These are phyloP conservation scores for Ampelocalamus luodianensis DNA, from an alignment of 176 grass and related monocot genomes.

Conservation along the genomic window DNA sequence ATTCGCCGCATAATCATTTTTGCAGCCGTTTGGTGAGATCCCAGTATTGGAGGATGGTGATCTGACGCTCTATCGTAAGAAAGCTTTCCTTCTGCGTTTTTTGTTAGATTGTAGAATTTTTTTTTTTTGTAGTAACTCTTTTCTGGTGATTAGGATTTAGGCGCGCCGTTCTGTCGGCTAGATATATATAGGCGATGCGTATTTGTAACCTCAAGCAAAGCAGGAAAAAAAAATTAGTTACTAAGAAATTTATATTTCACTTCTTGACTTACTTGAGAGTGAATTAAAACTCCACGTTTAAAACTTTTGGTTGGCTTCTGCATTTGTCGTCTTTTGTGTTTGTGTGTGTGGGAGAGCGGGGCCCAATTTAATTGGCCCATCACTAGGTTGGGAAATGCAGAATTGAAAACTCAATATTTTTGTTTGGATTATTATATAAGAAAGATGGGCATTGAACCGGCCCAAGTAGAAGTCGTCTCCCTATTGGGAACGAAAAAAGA, in stretches of 20 bases:
- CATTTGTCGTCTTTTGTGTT: too few relatives aligned
- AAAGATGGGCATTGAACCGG: background rate
- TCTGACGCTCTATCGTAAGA: slow-evolving; percentile 55
- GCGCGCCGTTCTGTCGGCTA: background rate
- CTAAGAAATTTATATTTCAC: too few relatives aligned
- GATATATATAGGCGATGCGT: background rate
- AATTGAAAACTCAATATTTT: background rate
- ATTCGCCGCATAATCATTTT: background rate
- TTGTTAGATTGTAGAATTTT: background rate
- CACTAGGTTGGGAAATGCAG: background rate
- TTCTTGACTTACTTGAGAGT: too few relatives aligned
- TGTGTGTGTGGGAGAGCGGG: too few relatives aligned
- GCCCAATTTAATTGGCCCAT: background rate
- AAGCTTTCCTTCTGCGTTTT: background rate
- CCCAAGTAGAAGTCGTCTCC: too few relatives aligned
- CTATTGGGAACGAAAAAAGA: too few relatives aligned
- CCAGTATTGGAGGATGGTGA: slow-evolving; percentile 62
- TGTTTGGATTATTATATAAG: background rate
- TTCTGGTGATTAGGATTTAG: too few relatives aligned
- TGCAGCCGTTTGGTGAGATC: slow-evolving; percentile 55
- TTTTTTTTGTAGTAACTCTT: too few relatives aligned
- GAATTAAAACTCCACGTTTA: too few relatives aligned
- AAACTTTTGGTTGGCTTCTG: too few relatives aligned
- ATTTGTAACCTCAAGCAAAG: background rate
- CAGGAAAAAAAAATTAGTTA: background rate